Conservation (phyloP, 805 yeast species). For the Schizosaccharomyces lindneri region DNA sequence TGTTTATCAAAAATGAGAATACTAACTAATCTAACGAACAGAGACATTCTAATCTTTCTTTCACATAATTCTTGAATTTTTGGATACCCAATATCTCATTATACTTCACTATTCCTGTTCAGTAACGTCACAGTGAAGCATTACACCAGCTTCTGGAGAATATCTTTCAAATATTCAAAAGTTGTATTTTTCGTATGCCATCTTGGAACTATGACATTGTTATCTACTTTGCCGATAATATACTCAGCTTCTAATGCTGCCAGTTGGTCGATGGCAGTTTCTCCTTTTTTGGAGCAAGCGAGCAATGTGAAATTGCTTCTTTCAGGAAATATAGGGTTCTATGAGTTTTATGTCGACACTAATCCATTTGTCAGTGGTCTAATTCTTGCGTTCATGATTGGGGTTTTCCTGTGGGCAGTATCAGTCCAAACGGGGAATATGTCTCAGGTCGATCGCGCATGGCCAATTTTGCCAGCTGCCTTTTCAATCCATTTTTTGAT, state of each 20-base stretch:
- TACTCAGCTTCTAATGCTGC: neutral
- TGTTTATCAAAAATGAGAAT: too few species aligned
- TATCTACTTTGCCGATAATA: neutral
- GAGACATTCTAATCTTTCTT: too few species aligned
- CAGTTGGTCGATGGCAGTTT: neutral
- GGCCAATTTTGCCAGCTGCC: slow-evolving; percentile 4
- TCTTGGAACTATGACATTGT: neutral
- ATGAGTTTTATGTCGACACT: neutral
- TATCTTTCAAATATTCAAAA: too few species aligned
- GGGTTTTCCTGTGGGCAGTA: neutral
- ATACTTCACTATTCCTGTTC: too few species aligned
- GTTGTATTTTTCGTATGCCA: neutral
- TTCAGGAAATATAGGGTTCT: neutral
- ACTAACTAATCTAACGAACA: too few species aligned
- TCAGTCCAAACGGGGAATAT: neutral
- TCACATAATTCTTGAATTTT: too few species aligned
- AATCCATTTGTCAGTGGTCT: neutral
- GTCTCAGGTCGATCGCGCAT: slow-evolving; percentile 5
- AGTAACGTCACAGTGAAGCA: neutral
- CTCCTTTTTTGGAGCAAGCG: neutral
- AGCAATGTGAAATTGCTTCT: neutral
- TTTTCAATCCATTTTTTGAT: slow-evolving; percentile 2
- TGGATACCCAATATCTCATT: too few species aligned
- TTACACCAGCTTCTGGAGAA: too few species aligned
- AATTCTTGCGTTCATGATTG: neutral